phyloP scores from a whole-genome alignment of 768 basidiomycete species.

The Boletus huronensis region DNA sequence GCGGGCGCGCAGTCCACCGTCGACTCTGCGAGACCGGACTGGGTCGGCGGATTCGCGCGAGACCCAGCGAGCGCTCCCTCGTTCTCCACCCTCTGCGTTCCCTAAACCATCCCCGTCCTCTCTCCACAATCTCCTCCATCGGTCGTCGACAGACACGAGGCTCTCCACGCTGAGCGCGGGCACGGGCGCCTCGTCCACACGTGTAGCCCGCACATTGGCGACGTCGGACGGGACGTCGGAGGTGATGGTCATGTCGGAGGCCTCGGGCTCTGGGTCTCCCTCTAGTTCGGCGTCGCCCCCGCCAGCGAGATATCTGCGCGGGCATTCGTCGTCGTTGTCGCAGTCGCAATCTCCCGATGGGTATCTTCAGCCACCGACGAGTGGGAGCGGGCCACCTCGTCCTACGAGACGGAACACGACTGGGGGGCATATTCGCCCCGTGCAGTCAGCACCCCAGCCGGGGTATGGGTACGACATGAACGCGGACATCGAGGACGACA shows the following conservation, averaged over 20 bases:
- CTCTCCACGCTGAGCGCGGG: slow-evolving; percentile 30
- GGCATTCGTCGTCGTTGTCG: slow-evolving; percentile 21
- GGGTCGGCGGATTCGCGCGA: slow-evolving; percentile 32
- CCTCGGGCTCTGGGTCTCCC: slow-evolving; percentile 14
- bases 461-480: slow-evolving; percentile 39
- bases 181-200: slow-evolving; percentile 19
- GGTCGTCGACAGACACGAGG: slow-evolving; percentile 52
- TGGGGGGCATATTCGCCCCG: slow-evolving; percentile 43
- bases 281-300: slow-evolving; percentile 17
- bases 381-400: slow-evolving; percentile 27
- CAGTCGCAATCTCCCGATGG: slow-evolving; percentile 38
- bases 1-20: slow-evolving; percentile 17
- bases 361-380: slow-evolving; percentile 50
- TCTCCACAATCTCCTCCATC: slow-evolving; percentile 36
- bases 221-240: slow-evolving; percentile 20
- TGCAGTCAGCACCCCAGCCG: slow-evolving; percentile 29
- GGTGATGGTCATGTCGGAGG: slow-evolving; percentile 18
- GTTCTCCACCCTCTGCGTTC: slow-evolving; percentile 22
- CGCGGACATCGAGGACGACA: slow-evolving; percentile 49
- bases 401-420: slow-evolving; percentile 69
- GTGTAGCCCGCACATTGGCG: slow-evolving; percentile 12
- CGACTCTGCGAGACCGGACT: slow-evolving; percentile 22
- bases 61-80: slow-evolving; percentile 12
- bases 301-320: slow-evolving; percentile 19
- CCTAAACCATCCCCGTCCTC: slow-evolving; percentile 7